These are phyloP conservation scores for Nakazawaea ambrosiae DNA, from an alignment of 805 yeast species.

Conservation along the genomic window DNA sequence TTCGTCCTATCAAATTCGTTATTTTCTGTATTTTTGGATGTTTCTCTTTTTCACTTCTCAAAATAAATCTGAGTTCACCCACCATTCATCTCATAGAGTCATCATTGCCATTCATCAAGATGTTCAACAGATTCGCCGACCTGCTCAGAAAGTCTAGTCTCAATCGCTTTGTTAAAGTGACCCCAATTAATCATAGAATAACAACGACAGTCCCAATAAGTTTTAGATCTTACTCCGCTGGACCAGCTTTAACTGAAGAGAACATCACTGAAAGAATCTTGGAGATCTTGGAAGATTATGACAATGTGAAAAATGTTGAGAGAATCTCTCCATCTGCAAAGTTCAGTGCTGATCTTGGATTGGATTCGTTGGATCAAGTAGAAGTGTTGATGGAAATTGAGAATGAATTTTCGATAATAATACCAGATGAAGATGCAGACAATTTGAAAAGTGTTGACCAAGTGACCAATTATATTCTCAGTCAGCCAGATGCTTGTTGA, in stretches of 20 bases:
- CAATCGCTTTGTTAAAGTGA: too few species aligned
- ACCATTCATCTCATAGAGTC: too few species aligned
- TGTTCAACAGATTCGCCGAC: too few species aligned
- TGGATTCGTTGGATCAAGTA: slow-evolving; percentile 66
- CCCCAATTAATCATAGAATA: too few species aligned
- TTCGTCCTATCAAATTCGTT: too few species aligned
- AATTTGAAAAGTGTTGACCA: slow-evolving; percentile 90
- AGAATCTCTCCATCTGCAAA: slow-evolving; percentile 35
- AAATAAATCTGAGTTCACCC: too few species aligned
- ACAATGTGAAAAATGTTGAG: slow-evolving; percentile 37
- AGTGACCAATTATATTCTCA: slow-evolving; percentile 79
- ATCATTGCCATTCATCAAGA: too few species aligned
- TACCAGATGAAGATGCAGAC: slow-evolving; percentile 89
- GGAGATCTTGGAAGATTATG: slow-evolving; percentile 60
- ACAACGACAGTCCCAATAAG: too few species aligned
- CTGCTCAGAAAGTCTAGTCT: too few species aligned
- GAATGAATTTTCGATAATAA: slow-evolving; percentile 69
- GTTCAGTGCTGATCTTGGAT: slow-evolving; percentile 58
- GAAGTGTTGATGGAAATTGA: slow-evolving; percentile 71
- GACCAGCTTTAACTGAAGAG: slow-evolving; percentile 58
- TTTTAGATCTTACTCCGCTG: slow-evolving; percentile 40
- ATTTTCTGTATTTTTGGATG: too few species aligned
- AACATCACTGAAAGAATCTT: slow-evolving; percentile 53
- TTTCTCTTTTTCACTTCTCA: too few species aligned
- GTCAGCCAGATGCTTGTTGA: slow-evolving; percentile 45